Evolutionary conservation across 2,329 filamentous ascomycete genomes (phyloP), one percentile per base, ranked within the genome.

Genomic region (Fusarium gaditjirri): DNA sequence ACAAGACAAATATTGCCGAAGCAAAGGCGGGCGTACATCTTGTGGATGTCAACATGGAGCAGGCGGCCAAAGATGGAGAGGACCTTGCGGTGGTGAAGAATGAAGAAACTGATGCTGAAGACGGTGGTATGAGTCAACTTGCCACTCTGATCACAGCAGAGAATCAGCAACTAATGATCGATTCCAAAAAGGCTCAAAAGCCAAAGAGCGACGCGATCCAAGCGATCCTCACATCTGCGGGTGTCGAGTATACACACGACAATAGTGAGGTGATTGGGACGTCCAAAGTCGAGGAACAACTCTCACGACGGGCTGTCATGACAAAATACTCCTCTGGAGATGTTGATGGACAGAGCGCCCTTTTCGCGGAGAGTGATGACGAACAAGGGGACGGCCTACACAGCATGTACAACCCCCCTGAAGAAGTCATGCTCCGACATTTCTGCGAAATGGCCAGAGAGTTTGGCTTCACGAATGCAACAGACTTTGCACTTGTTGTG

Each of bases 1-100:
- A 98, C 84, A 97, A 98, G 82, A 98, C 96, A 33, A 99, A 99
- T 77, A 91, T 99, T 56, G 96, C 96, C 8, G 96, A 99, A 83
- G 94, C 94, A 44, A 93, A 92, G 78, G 94, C 93, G 2, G 95
- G 94, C 0, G 92, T 98, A 14, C 88, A 89, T 33, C 90, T 98
- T 35, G 86, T 91, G n/a, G 91, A 93, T 59, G 87, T 97, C 23
- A 90, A 97, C 66, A 86, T 93, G 75, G 88, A 92, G 21, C 85
- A 90, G 68, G 87, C 87, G 1, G 85, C 84, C 10, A 84, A 88
- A 47, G 87, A 90, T 19, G 86, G 88, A 5, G 86, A 88, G 23
- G 79, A 81, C 14, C 71, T 85, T 5, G 78, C 70, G 10, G 57
- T 78, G 6, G 76, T 87, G 56, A 88, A 87, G 68, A 82, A 84